phyloP scores from a whole-genome alignment of 2,329 filamentous ascomycete genomes.

The Colletotrichum cuscutae region DNA sequence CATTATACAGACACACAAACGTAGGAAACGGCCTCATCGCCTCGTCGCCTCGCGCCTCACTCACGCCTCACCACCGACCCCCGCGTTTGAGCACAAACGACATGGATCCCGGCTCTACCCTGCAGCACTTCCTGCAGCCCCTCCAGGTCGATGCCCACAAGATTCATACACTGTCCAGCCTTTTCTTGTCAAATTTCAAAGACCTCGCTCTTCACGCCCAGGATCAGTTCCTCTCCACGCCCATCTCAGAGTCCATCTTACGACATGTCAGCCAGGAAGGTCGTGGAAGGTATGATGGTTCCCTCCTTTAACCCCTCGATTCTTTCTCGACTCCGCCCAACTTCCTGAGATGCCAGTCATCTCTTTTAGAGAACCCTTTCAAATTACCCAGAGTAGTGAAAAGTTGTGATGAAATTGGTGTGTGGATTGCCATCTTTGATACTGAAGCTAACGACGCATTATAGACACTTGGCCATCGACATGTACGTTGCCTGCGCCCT shows the following conservation, averaged over 20 bases:
- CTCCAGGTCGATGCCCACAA: conserved; percentile 59
- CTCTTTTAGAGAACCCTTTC: background rate
- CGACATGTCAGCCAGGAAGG: conserved; percentile 55
- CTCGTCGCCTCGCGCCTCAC: too few relatives aligned
- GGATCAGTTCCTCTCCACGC: conserved; percentile 69
- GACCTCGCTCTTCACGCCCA: conserved; percentile 61
- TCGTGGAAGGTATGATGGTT: conserved; percentile 58
- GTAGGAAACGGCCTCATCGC: background rate
- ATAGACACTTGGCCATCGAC: conserved; percentile 71
- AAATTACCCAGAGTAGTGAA: background rate
- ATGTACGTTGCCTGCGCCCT: conserved; percentile 60
- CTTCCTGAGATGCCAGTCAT: background rate
- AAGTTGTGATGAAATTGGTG: background rate
- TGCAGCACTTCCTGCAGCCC: conserved; percentile 60
- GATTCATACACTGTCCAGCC: conserved; percentile 57
- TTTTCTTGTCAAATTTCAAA: conserved; percentile 59
- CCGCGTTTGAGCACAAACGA: background rate
- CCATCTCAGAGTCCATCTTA: conserved; percentile 69
- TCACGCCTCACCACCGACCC: background rate
- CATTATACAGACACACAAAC: background rate
- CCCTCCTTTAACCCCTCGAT: background rate
- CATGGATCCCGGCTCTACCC: conserved; percentile 29
- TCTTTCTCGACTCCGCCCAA: background rate
- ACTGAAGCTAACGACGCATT: conserved; percentile 25
- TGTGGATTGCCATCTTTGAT: background rate